Evolutionary conservation across 805 yeast genomes (phyloP).

Genomic region (Candida xiaguanensis): DNA sequence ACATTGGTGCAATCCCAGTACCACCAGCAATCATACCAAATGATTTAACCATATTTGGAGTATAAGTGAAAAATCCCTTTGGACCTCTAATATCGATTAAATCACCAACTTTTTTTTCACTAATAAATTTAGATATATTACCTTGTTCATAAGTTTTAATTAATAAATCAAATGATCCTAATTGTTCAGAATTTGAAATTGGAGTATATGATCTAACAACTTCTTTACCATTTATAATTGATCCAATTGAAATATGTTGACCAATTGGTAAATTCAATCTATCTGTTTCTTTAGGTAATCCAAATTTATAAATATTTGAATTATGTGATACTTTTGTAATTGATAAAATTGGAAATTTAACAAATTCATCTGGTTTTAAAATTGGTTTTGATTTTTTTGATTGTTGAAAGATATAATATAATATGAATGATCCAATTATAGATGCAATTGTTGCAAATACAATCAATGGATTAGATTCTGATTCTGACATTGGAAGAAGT

Average conservation of each 20-base stretch:
- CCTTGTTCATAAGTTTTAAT: slow-evolving; percentile 86
- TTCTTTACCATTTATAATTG: slow-evolving; percentile 73
- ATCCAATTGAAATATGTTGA: slow-evolving; percentile 83
- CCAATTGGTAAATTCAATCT: slow-evolving; percentile 89
- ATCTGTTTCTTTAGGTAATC: slow-evolving; percentile 70
- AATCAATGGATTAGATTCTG: slow-evolving; percentile 38
- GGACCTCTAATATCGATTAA: slow-evolving; percentile 81
- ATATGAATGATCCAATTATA: slow-evolving; percentile 31
- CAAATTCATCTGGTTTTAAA: slow-evolving; percentile 62
- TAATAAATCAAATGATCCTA: slow-evolving; percentile 80
- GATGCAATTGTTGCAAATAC: slow-evolving; percentile 39
- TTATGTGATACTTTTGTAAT: slow-evolving; percentile 77
- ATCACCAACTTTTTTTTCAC: slow-evolving; percentile 74
- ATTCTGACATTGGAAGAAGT: slow-evolving; percentile 7
- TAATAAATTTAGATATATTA: slow-evolving; percentile 73
- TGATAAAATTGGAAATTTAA: slow-evolving; percentile 74
- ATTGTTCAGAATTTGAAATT: slow-evolving; percentile 71
- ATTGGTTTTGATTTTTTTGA: slow-evolving; percentile 44
- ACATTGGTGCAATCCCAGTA: slow-evolving; percentile 96
- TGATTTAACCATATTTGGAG: slow-evolving; percentile 68
- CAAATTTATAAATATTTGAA: slow-evolving; percentile 79
- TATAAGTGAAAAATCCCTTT: slow-evolving; percentile 80
- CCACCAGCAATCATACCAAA: slow-evolving; percentile 96
- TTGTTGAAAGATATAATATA: slow-evolving; percentile 31
- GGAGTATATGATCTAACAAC: slow-evolving; percentile 89